These are phyloP conservation scores for Karstenula rhodostoma DNA, from an alignment of 2,329 filamentous ascomycete genomes.

Conservation along the genomic window DNA sequence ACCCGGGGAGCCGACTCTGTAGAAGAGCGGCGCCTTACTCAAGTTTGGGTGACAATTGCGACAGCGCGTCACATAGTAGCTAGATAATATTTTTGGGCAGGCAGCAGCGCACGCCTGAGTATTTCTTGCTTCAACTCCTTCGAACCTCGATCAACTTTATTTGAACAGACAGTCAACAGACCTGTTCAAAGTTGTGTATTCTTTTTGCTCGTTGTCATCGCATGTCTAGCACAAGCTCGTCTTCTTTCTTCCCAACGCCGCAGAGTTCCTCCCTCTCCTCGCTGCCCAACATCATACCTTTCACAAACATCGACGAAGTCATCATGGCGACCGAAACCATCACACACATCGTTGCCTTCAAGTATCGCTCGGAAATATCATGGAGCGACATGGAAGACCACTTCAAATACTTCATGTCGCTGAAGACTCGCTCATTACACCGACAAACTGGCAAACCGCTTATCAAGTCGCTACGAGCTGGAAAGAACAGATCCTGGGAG, in stretches of 20 bases:
- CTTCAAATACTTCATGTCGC: slow-evolving; percentile 40
- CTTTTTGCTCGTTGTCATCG: background rate
- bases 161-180: background rate
- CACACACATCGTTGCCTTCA: slow-evolving; percentile 48
- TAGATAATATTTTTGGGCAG: too few species aligned
- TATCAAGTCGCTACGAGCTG: slow-evolving; percentile 43
- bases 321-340: slow-evolving; percentile 26
- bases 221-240: slow-evolving; percentile 1
- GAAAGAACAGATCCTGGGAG: slow-evolving; percentile 47
- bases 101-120: too few species aligned
- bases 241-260: background rate
- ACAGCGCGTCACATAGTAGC: too few species aligned
- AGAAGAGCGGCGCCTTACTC: too few species aligned
- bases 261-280: background rate
- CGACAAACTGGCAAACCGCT: slow-evolving; percentile 38
- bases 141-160: too few species aligned
- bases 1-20: too few species aligned
- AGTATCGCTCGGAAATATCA: slow-evolving; percentile 40
- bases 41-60: too few species aligned
- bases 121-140: too few species aligned
- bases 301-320: background rate
- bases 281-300: background rate
- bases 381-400: slow-evolving; percentile 44
- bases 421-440: slow-evolving; percentile 35
- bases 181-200: background rate